These are phyloP conservation scores for Artomyces pyxidatus DNA, from an alignment of 768 basidiomycete genomes.

Conservation along the genomic window DNA sequence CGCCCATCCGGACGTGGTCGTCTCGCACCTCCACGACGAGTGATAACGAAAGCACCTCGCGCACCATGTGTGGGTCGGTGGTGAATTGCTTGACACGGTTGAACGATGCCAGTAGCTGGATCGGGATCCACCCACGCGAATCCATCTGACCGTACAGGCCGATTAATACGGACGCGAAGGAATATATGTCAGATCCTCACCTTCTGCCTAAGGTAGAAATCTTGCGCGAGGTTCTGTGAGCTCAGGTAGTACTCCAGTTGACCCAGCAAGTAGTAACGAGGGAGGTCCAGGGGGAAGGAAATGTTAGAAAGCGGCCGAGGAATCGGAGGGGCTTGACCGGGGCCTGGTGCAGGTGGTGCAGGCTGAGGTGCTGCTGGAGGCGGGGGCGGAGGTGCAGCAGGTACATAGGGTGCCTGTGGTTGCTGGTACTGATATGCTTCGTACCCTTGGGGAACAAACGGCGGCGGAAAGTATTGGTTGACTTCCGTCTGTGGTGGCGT, in stretches of 20 bases:
- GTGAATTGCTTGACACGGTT: slow-evolving; percentile 73
- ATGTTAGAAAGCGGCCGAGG: slow-evolving; percentile 40
- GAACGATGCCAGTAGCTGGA: slow-evolving; percentile 77
- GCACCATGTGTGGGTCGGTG: slow-evolving; percentile 46
- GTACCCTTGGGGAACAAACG: slow-evolving; percentile 4
- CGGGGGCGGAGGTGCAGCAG: slow-evolving; percentile 18
- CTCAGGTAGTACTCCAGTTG: slow-evolving; percentile 93
- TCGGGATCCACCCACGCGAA: slow-evolving; percentile 77
- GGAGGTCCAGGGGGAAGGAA: slow-evolving; percentile 55
- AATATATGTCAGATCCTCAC: slow-evolving; percentile 34
- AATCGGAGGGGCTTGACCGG: slow-evolving; percentile 28
- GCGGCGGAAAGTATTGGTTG: slow-evolving; percentile 17
- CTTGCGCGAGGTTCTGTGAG: slow-evolving; percentile 82
- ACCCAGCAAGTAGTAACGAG: slow-evolving; percentile 60
- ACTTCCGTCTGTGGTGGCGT: slow-evolving; percentile 6
- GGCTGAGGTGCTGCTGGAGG: slow-evolving; percentile 19
- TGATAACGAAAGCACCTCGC: slow-evolving; percentile 63
- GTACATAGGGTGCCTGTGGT: slow-evolving; percentile 13
- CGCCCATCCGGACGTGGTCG: slow-evolving; percentile 60
- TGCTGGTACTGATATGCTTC: slow-evolving; percentile 24
- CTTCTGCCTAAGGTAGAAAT: slow-evolving; percentile 72
- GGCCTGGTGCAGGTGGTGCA: slow-evolving; percentile 12
- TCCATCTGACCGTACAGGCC: slow-evolving; percentile 62
- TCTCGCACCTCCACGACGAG: slow-evolving; percentile 60
- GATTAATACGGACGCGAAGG: neutral